Conservation (phyloP, 306 rosid species). For the Prunus kanzakura region DNA sequence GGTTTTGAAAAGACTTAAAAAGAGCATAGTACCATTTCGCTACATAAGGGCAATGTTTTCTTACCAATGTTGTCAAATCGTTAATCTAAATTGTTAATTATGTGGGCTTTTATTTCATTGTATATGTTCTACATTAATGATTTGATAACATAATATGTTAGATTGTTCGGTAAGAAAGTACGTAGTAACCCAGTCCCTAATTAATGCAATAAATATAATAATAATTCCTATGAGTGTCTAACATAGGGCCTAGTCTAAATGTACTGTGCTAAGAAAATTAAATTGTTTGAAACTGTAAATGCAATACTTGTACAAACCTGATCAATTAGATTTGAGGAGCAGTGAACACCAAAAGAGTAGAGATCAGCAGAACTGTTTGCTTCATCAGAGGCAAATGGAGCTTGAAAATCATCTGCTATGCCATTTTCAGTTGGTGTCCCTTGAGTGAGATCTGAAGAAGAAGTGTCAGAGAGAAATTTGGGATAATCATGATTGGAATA, state of each 20-base stretch:
- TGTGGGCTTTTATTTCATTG: neutral
- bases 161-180: neutral
- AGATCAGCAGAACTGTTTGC: constrained; percentile 64
- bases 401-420: constrained; percentile 61
- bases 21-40: neutral
- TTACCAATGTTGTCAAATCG: neutral
- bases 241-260: neutral
- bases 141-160: neutral
- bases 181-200: neutral
- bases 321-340: constrained; percentile 43
- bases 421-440: constrained; percentile 65
- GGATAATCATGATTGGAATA: constrained; percentile 31
- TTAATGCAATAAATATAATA: neutral
- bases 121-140: neutral
- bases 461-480: constrained; percentile 59
- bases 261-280: neutral
- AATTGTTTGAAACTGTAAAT: no score
- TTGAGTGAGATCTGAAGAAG: constrained; percentile 95
- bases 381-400: constrained; percentile 75
- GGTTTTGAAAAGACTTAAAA: neutral
- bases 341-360: constrained; percentile 43
- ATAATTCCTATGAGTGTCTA: neutral
- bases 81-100: neutral
- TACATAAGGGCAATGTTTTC: neutral
- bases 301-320: constrained; percentile 46